Evolutionary conservation across 192 early-diverging fungal genomes (phyloP).

Genomic region (Rhizophagus sp.): DNA sequence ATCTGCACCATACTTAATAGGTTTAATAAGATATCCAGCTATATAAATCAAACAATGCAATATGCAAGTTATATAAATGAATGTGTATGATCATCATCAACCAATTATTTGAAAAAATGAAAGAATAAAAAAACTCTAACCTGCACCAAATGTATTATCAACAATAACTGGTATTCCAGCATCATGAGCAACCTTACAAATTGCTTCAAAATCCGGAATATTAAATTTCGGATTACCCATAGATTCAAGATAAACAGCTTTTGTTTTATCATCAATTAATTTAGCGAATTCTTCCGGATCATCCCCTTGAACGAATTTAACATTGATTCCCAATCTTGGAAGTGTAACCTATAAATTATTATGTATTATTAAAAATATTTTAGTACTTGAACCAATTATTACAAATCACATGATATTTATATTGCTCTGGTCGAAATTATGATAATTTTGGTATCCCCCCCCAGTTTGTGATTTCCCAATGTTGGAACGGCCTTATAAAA

Average conservation of each 20-base stretch:
- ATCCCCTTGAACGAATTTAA: slow-evolving; percentile 76
- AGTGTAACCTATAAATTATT: slow-evolving; percentile 36
- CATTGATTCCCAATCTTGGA: slow-evolving; percentile 83
- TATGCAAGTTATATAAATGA: no score
- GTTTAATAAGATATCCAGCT: slow-evolving; percentile 75
- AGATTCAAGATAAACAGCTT: slow-evolving; percentile 88
- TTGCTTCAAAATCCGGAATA: slow-evolving; percentile 83
- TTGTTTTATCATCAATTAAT: slow-evolving; percentile 86
- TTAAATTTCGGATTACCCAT: slow-evolving; percentile 92
- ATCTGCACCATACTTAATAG: slow-evolving; percentile 92
- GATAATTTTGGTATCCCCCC: no score
- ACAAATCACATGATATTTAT: no score
- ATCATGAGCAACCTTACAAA: slow-evolving; percentile 79
- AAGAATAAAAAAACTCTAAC: not conserved
- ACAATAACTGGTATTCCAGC: slow-evolving; percentile 89
- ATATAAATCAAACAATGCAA: not conserved
- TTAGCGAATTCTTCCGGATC: slow-evolving; percentile 71
- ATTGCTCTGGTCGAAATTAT: no score
- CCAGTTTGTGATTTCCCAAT: no score
- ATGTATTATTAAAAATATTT: no score
- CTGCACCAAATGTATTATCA: slow-evolving; percentile 97
- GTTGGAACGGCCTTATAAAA: no score
- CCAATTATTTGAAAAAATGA: no score
- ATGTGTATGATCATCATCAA: no score
- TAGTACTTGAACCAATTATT: no score